Evolutionary conservation across 192 early-diverging fungal species (phyloP).

Genomic region (Coemansia sp.): DNA sequence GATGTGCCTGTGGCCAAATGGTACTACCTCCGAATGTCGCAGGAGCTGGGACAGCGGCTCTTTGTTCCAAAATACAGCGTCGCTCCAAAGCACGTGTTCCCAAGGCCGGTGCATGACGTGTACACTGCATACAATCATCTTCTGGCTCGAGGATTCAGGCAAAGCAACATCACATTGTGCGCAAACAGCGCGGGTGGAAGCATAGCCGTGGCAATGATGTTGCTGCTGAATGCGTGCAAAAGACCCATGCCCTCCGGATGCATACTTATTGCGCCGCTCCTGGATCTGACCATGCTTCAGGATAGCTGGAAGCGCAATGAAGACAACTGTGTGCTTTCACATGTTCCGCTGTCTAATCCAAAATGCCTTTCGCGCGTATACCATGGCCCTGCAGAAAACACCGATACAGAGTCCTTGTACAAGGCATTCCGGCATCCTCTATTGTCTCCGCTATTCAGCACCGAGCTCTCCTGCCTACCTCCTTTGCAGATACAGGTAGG

Average conservation of each 20-base stretch:
- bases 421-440: conserved; percentile 18
- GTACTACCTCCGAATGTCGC: conserved; percentile 20
- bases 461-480: background rate
- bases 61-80: conserved; percentile 31
- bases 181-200: conserved; percentile 28
- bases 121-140: conserved; percentile 21
- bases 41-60: conserved; percentile 20
- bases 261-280: conserved; percentile 13
- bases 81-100: conserved; percentile 23
- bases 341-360: background rate
- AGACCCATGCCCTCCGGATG: background rate
- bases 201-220: conserved; percentile 17
- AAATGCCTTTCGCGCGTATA: conserved; percentile 25
- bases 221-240: conserved; percentile 7
- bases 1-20: conserved; percentile 12
- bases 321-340: conserved; percentile 11
- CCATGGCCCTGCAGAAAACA: conserved; percentile 8
- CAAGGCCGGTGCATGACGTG: conserved; percentile 26
- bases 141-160: conserved; percentile 16
- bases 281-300: conserved; percentile 20
- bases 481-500: conserved; percentile 27
- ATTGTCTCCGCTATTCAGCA: conserved; percentile 19
- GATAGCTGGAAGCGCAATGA: conserved; percentile 30
- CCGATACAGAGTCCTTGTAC: background rate
- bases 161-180: conserved; percentile 12